Evolutionary conservation across 345 rosid genomes (phyloP).

Genomic region (Corymbia maculata): DNA sequence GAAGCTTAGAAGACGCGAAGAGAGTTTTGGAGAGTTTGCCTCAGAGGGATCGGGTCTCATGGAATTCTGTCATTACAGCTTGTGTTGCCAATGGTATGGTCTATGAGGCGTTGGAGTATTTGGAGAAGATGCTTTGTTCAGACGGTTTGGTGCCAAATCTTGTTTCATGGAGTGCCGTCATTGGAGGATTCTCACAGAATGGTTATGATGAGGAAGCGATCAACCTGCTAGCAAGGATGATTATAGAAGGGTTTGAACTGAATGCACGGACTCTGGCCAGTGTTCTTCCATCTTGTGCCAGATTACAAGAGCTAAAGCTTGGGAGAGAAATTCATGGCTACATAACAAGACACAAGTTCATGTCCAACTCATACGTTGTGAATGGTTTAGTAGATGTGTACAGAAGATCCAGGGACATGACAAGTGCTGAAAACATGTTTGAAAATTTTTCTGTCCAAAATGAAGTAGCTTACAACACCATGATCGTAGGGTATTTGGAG

Average conservation of each 20-base stretch:
- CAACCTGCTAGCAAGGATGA: slow-evolving; percentile 31
- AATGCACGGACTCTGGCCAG: slow-evolving; percentile 52
- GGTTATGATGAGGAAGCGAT: slow-evolving; percentile 44
- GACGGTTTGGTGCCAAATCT: slow-evolving; percentile 27
- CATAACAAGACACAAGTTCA: slow-evolving; percentile 34
- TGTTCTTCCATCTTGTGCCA: slow-evolving; percentile 62
- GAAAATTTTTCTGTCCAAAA: slow-evolving; percentile 31
- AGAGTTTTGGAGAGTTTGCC: slow-evolving; percentile 21
- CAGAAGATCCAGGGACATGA: slow-evolving; percentile 51
- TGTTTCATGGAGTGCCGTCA: slow-evolving; percentile 56
- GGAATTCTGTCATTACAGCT: slow-evolving; percentile 47
- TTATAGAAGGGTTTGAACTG: slow-evolving; percentile 33
- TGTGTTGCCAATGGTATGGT: slow-evolving; percentile 39
- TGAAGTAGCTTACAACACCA: slow-evolving; percentile 41
- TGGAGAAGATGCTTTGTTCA: slow-evolving; percentile 21
- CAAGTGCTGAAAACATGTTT: slow-evolving; percentile 33
- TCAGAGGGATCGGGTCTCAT: slow-evolving; percentile 36
- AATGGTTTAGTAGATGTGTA: slow-evolving; percentile 55
- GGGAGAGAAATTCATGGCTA: slow-evolving; percentile 50
- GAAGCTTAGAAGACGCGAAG: slow-evolving; percentile 32
- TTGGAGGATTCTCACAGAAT: slow-evolving; percentile 51
- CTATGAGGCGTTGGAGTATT: slow-evolving; percentile 18
- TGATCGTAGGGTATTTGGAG: slow-evolving; percentile 54
- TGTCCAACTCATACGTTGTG: slow-evolving; percentile 33
- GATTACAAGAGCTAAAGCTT: slow-evolving; percentile 27